phyloP scores from a whole-genome alignment of 768 basidiomycete genomes.

The Rossbeevera mucosa region DNA sequence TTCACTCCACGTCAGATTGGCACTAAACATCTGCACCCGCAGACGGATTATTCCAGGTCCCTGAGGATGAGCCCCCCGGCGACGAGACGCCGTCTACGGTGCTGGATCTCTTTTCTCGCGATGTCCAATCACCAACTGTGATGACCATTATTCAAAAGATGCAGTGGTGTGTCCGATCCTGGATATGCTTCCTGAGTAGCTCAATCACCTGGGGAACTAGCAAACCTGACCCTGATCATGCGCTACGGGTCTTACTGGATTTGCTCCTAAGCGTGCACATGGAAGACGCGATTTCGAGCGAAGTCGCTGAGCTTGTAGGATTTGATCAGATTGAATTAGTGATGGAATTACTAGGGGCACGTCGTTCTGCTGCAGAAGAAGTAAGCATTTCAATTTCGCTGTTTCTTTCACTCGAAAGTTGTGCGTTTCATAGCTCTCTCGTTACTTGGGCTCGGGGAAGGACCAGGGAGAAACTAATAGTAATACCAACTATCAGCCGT shows the following conservation, averaged over 20 bases:
- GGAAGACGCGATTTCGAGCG: slow-evolving; percentile 71
- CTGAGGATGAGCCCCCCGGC: slow-evolving; percentile 9
- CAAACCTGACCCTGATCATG: slow-evolving; percentile 6
- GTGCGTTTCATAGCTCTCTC: slow-evolving; percentile 14
- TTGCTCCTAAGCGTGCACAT: slow-evolving; percentile 47
- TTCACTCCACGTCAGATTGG: background rate
- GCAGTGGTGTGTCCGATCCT: slow-evolving; percentile 12
- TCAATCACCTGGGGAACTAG: slow-evolving; percentile 13
- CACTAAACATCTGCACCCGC: slow-evolving; percentile 4
- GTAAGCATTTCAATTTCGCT: slow-evolving; percentile 32
- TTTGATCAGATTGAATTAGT: slow-evolving; percentile 81
- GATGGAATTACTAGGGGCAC: slow-evolving; percentile 60
- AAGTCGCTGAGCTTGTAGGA: slow-evolving; percentile 76
- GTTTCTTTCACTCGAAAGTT: background rate
- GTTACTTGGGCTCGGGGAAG: background rate
- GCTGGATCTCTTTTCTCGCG: slow-evolving; percentile 27
- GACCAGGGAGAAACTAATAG: background rate
- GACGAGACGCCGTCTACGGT: slow-evolving; percentile 30
- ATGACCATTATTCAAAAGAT: slow-evolving; percentile 10
- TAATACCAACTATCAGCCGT: background rate
- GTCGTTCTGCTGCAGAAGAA: slow-evolving; percentile 44
- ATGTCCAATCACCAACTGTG: background rate
- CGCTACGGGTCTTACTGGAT: slow-evolving; percentile 21
- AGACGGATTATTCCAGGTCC: slow-evolving; percentile 13
- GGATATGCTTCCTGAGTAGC: background rate